phyloP scores from a whole-genome alignment of 129 eudicot species.

The Lonicera japonica region DNA sequence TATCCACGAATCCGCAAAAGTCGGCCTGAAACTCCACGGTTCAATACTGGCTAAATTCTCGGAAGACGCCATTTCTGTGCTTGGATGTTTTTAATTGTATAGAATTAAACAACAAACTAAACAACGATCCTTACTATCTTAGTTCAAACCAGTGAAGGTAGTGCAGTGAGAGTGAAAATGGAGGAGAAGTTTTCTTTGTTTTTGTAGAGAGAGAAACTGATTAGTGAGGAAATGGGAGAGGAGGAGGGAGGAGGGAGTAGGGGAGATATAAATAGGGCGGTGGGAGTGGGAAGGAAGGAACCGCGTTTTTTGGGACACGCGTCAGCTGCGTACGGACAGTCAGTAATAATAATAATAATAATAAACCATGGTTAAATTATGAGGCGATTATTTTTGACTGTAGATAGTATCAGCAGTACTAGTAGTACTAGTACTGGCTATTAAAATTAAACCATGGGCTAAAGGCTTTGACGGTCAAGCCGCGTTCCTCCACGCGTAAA shows the following conservation, averaged over 20 bases:
- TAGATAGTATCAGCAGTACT: not conserved
- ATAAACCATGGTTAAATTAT: not conserved
- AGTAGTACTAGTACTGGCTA: not conserved
- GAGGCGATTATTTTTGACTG: not conserved
- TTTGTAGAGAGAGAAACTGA: not conserved
- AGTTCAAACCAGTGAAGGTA: not conserved
- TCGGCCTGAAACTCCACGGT: slow-evolving; percentile 61
- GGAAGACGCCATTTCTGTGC: slow-evolving; percentile 49
- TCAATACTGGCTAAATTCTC: slow-evolving; percentile 48
- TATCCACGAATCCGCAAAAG: slow-evolving; percentile 51
- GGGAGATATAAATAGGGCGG: slow-evolving; percentile 41
- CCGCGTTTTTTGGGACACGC: slow-evolving; percentile 78
- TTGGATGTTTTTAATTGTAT: too few relatives aligned
- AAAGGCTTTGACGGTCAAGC: slow-evolving; percentile 13
- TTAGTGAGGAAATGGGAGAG: not conserved
- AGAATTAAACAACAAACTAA: too few relatives aligned
- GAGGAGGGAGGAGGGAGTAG: not conserved
- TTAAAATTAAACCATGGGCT: too few relatives aligned
- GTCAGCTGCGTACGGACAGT: slow-evolving; percentile 50
- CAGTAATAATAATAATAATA: not conserved
- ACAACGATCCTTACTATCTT: too few relatives aligned
- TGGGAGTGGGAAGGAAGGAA: slow-evolving; percentile 26
- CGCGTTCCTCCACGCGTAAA: slow-evolving; percentile 20
- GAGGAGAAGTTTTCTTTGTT: not conserved
- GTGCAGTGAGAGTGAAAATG: not conserved